Evolutionary conservation across 139 green algal species (phyloP).

Genomic region (Coelastrella sp.): DNA sequence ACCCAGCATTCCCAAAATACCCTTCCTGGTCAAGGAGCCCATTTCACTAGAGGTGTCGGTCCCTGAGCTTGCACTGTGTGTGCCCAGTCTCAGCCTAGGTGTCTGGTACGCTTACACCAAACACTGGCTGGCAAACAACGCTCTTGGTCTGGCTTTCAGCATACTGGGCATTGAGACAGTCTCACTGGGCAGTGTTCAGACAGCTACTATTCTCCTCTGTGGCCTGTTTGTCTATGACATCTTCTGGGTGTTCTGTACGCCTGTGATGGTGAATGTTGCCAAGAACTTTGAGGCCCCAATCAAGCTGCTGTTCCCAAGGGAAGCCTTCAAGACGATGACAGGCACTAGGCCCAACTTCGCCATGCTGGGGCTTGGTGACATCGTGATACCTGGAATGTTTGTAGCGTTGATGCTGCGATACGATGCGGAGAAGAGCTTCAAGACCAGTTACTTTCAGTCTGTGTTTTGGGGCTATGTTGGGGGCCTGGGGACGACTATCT

Average conservation of each 20-base stretch:
- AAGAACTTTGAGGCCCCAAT: constrained; percentile 99
- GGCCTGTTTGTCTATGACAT: constrained; percentile 98
- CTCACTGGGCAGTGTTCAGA: constrained; percentile 84
- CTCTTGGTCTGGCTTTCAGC: constrained; percentile 92
- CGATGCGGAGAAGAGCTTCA: constrained; percentile 69
- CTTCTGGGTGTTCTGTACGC: constrained; percentile 99
- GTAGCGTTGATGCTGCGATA: constrained; percentile 95
- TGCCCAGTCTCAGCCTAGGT: constrained; percentile 73
- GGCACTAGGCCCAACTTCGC: constrained; percentile 80
- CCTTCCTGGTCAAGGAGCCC: constrained; percentile 58
- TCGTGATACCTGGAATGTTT: constrained; percentile 95
- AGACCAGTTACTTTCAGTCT: constrained; percentile 66
- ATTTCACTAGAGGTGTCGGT: constrained; percentile 57
- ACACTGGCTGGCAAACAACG: constrained; percentile 98
- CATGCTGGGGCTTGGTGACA: constrained; percentile 97
- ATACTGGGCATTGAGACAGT: constrained; percentile 97
- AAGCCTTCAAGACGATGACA: background rate
- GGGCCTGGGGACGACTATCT: constrained; percentile 89
- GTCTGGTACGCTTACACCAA: constrained; percentile 90
- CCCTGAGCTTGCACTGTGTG: constrained; percentile 67
- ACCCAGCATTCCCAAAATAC: constrained; percentile 40
- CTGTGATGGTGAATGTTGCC: constrained; percentile 95
- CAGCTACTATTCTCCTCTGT: constrained; percentile 89
- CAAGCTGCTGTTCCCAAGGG: constrained; percentile 93
- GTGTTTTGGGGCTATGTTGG: constrained; percentile 88